Base-by-base conservation (phyloP, 2,329 filamentous ascomycete genomes). In the Diplodia seriata region DNA sequence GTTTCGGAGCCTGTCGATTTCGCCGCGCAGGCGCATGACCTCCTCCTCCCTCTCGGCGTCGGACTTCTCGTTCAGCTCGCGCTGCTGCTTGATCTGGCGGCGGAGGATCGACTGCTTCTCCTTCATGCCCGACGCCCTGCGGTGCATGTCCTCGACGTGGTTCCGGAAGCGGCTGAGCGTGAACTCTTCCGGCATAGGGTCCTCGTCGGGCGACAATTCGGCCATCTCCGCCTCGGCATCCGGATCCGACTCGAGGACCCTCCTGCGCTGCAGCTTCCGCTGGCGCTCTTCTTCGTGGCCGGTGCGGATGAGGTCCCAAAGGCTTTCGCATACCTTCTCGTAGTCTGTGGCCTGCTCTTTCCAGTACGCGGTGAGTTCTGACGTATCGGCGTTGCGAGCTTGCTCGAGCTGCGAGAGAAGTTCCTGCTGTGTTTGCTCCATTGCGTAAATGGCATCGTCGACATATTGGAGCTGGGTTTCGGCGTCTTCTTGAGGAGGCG, bases 61-160 rank as follows among this genome's bases (percentile, higher is more conserved):
- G 1, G 92, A 93, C 75, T 94, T 94, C 81, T 86, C 93, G 80
- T 97, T 97, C 68, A 97, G 86, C 75, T 97, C 93, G 68, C 94
- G 91, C 80, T 98, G 94, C 77, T 98, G 94, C 81, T 97, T 94
- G 74, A 97, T 94, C 77, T 98, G 94, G 53, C 93, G 89, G 74
- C 94, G 91, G 9, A 98, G 85, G 26, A 97, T 94, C 59, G 89
- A 88, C 76, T 97, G 96, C 76, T 98, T 94, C 73, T 97, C 92
- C 70, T 92, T 90, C 43, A 97, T 83, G 23, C 87, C 87, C 20
- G 89, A 90, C n/a, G 92, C 87, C 68, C 92, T 91, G 50, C 85
- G 84, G 75, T 93, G 92, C 4, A 97, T 82, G 81, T 89, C 91
- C 73, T 93, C 90, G 0, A 98, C 89, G 74, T 92, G 92, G 9